phyloP scores from a whole-genome alignment of 2,329 filamentous ascomycete genomes.

The Penicillium palitans region DNA sequence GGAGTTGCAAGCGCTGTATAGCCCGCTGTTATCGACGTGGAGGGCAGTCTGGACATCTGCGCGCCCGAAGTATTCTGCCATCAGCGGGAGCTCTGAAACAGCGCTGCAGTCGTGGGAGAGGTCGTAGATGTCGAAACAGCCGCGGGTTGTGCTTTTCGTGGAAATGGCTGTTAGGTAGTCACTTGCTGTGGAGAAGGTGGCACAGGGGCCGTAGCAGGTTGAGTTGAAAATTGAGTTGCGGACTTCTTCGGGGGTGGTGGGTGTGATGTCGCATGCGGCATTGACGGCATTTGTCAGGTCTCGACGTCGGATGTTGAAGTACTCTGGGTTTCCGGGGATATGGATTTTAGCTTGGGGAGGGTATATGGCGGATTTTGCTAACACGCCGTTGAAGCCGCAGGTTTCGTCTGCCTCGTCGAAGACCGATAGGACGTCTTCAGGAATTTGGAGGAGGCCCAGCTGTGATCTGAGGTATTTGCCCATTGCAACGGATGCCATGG shows the following conservation, averaged over 20 bases:
- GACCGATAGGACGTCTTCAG: constrained; percentile 29
- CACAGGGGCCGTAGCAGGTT: constrained; percentile 39
- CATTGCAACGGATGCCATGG: constrained; percentile 34
- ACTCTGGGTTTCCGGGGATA: constrained; percentile 36
- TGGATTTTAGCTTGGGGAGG: constrained; percentile 34
- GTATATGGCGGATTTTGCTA: constrained; percentile 30
- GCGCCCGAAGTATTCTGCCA: constrained; percentile 37
- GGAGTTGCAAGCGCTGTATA: constrained; percentile 34
- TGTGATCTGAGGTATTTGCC: constrained; percentile 33
- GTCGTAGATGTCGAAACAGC: constrained; percentile 39
- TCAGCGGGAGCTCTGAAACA: constrained; percentile 22
- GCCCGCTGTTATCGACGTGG: constrained; percentile 25
- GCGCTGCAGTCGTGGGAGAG: constrained; percentile 35
- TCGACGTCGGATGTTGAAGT: constrained; percentile 29
- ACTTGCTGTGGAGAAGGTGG: constrained; percentile 37
- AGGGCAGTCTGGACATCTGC: constrained; percentile 36
- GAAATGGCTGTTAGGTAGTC: constrained; percentile 30
- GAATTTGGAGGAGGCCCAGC: constrained; percentile 25
- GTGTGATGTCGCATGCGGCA: constrained; percentile 27
- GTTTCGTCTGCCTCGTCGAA: constrained; percentile 34
- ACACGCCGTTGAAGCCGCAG: constrained; percentile 35
- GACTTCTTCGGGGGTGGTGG: constrained; percentile 29
- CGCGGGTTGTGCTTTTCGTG: constrained; percentile 7
- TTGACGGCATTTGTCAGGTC: constrained; percentile 16
- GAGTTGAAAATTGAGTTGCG: constrained; percentile 35